Evolutionary conservation across 495 filamentous ascomycete species (phyloP).

Genomic region (Xylaria sp.): DNA sequence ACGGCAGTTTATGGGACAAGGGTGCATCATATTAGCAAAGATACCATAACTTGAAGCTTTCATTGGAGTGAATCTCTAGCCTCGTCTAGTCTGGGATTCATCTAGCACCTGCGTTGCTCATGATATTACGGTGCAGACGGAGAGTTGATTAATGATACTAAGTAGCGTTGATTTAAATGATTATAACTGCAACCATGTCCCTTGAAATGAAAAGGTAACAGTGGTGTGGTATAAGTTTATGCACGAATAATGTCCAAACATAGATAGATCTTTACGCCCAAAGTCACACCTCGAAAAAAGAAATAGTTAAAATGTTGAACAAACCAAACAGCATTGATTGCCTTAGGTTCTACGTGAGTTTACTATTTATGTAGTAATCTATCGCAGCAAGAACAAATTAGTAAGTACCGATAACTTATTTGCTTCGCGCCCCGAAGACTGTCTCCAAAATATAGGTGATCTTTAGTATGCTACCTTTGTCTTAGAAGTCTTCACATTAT

Average conservation of each 20-base stretch:
- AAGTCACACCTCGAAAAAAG: background rate
- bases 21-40: background rate
- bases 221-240: background rate
- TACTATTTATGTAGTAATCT: background rate
- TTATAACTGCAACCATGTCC: background rate
- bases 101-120: background rate
- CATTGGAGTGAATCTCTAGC: background rate
- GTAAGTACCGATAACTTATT: background rate
- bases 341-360: background rate
- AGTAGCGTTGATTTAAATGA: background rate
- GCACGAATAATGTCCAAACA: background rate
- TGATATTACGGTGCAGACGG: background rate
- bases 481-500: constrained; percentile 31
- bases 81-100: background rate
- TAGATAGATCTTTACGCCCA: background rate
- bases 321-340: background rate
- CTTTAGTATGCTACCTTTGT: background rate
- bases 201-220: background rate
- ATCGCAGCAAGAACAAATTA: too few relatives aligned
- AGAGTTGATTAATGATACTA: background rate
- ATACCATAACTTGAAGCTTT: background rate
- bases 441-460: constrained; percentile 3
- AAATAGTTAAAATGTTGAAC: background rate
- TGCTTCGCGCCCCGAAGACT: background rate
- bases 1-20: background rate